phyloP scores from a whole-genome alignment of 75 land plant species.

The Chamaecyparis obtusa region DNA sequence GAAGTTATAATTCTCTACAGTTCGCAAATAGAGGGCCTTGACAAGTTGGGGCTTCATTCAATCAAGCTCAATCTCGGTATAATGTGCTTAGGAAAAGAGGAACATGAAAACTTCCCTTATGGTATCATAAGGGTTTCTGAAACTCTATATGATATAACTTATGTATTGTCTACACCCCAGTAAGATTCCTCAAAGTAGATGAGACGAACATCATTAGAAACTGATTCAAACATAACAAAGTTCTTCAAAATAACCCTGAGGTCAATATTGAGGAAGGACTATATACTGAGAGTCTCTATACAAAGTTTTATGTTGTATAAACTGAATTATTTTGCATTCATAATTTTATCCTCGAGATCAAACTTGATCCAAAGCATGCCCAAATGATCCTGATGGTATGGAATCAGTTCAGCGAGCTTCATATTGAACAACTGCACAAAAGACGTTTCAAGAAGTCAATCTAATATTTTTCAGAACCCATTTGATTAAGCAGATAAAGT shows the following conservation, averaged over 20 bases:
- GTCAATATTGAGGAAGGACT: not conserved
- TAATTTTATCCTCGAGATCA: not conserved
- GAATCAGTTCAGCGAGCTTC: constrained; percentile 7
- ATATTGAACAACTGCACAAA: constrained; percentile 10
- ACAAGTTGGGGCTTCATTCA: not conserved
- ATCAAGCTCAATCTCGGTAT: not conserved
- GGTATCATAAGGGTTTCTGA: not conserved
- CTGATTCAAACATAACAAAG: not conserved
- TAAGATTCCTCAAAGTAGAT: not conserved
- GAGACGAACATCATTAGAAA: not conserved
- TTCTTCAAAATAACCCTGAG: not conserved
- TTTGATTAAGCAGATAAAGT: not conserved
- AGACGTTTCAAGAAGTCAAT: not conserved
- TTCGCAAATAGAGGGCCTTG: not conserved
- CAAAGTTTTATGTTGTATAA: not conserved
- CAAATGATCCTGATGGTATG: too few relatives aligned
- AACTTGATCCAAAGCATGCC: not conserved
- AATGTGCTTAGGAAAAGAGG: not conserved
- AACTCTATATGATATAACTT: not conserved
- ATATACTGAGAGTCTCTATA: not conserved
- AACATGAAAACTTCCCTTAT: not conserved
- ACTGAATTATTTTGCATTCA: not conserved
- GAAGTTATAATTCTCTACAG: too few relatives aligned
- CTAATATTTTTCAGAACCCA: not conserved
- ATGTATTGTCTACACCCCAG: not conserved